Evolutionary conservation across 2,329 filamentous ascomycete genomes (phyloP), one percentile per base, ranked within the genome.

Genomic region (Aspergillus bombycis): DNA sequence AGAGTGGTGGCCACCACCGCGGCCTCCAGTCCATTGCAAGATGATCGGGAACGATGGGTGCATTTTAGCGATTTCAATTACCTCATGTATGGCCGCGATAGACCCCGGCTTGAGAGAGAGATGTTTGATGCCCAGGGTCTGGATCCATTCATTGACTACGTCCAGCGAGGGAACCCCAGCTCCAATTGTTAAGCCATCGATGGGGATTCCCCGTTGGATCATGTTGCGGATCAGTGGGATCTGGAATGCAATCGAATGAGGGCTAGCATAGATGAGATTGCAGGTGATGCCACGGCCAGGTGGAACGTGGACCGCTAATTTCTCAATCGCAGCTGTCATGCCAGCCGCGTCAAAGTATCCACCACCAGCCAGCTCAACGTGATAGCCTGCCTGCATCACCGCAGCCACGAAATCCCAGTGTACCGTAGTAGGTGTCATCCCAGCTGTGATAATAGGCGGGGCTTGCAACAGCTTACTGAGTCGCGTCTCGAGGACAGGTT

Each of bases 31-130:
- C 94, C 94, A 97, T 80, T 97, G 94, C 66, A 97, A 82, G 58
- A 97, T 88, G 58, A 97, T 88, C n/a, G 94, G 94, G 84, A 97
- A 97, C 30, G 87, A 89, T 2, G 94, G 93, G 77, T 97, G 94
- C n/a, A 92, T 92, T 80, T 92, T 95, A 68, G 94, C 93, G 73
- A 97, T 94, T 79, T 96, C 95, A 79, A 97, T 90, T 63, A 96
- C 92, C 38, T 91, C 84, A 75, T 95, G 91, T 67, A 97, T 96
- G 2, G 91, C 92, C 67, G 96, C 92, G 55, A 91, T 85, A 16
- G 93, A 96, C 65, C 94, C 93, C 34, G 94, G 94, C 84, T 97
- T 97, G 86, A 97, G 96, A 32, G 89, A 85, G 70, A 97, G 96
- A 78, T 97, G 93, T 83, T 96, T 96, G 65, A 97, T 85, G 12